These are phyloP conservation scores for Geotrichum candidum DNA, from an alignment of 1,139 yeast species.

Conservation along the genomic window DNA sequence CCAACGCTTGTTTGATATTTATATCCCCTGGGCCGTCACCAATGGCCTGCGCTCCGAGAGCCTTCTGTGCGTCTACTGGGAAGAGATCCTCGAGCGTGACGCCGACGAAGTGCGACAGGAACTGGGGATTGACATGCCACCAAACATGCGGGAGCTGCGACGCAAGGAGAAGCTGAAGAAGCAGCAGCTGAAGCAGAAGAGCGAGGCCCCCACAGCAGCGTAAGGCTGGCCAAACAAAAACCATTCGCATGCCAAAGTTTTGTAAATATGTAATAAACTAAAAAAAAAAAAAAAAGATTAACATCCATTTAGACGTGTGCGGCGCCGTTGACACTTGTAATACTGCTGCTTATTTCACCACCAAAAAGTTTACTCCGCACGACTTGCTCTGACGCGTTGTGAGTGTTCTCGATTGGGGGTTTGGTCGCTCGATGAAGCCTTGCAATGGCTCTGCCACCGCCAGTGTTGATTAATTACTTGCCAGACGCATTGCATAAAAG, in stretches of 20 bases:
- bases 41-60: conserved; percentile 73
- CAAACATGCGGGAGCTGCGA: conserved; percentile 69
- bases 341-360: too few relatives aligned
- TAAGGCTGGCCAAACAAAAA: too few relatives aligned
- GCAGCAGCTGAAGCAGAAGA: not conserved
- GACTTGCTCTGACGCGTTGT: too few relatives aligned
- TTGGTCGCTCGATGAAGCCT: too few relatives aligned
- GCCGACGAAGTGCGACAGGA: conserved; percentile 63
- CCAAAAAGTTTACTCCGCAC: too few relatives aligned
- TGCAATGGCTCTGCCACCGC: too few relatives aligned
- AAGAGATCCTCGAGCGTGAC: conserved; percentile 66
- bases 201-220: not conserved
- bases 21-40: conserved; percentile 83
- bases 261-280: not conserved
- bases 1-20: conserved; percentile 46
- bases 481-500: too few relatives aligned
- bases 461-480: too few relatives aligned
- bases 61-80: conserved; percentile 90
- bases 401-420: too few relatives aligned
- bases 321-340: too few relatives aligned
- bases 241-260: not conserved
- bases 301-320: too few relatives aligned
- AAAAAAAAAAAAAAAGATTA: not conserved
- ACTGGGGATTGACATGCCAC: conserved; percentile 68
- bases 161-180: conserved; percentile 22